Percentiles rank a stretch among this genome's conserved stretches.
Conservation (phyloP, 352 stramenopile species). For the Phytopythium vexans region DNA sequence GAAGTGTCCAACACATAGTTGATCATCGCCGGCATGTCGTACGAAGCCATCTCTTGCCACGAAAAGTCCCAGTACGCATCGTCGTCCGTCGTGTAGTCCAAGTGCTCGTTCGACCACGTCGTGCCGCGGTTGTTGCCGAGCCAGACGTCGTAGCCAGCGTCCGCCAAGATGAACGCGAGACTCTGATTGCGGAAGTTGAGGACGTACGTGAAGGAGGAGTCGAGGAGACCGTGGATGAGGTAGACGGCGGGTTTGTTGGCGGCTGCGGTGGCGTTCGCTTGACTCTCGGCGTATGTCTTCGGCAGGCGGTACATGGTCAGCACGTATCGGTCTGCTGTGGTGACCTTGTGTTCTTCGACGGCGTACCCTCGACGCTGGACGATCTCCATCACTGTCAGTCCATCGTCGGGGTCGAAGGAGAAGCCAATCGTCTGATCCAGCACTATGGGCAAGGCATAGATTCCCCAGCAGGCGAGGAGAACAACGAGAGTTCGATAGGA, state of each 20-base stretch:
- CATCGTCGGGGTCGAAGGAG: conserved; percentile 48
- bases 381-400: conserved; percentile 45
- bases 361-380: conserved; percentile 43
- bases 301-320: conserved; percentile 65
- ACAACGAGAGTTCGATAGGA: too few relatives aligned
- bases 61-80: conserved; percentile 59
- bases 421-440: too few relatives aligned
- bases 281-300: conserved; percentile 47
- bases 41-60: conserved; percentile 60
- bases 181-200: conserved; percentile 61
- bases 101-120: conserved; percentile 57
- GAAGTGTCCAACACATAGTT: conserved; percentile 44
- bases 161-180: conserved; percentile 51
- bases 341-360: conserved; percentile 57
- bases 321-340: conserved; percentile 53
- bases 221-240: conserved; percentile 58
- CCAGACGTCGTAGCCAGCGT: conserved; percentile 66
- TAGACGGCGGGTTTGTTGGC: conserved; percentile 52
- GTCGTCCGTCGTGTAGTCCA: conserved; percentile 37
- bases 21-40: conserved; percentile 66
- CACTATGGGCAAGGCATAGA: too few relatives aligned
- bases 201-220: conserved; percentile 62
- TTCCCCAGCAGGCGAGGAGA: too few relatives aligned
- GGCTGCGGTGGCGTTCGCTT: conserved; percentile 18
- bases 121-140: conserved; percentile 68